These are phyloP conservation scores for Quercus engelmannii DNA, from an alignment of 306 rosid genomes.

Conservation along the genomic window DNA sequence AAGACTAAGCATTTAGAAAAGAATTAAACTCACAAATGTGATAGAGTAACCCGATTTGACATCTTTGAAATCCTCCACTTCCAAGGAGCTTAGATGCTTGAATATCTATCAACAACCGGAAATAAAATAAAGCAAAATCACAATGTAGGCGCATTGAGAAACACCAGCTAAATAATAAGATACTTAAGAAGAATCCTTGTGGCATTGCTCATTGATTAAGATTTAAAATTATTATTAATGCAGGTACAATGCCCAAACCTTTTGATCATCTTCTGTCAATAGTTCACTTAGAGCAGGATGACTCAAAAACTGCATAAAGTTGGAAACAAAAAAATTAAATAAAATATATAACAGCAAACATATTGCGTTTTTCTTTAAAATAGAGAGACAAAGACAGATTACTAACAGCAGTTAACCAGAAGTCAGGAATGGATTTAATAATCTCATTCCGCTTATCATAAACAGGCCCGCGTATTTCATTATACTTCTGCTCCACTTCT, in stretches of 20 bases:
- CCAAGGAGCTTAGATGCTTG: slow-evolving; percentile 75
- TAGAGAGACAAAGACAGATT: neutral
- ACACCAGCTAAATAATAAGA: neutral
- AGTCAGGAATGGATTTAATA: slow-evolving; percentile 79
- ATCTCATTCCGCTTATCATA: slow-evolving; percentile 76
- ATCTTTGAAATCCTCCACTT: slow-evolving; percentile 85
- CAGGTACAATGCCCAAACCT: slow-evolving; percentile 40
- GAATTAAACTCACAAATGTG: slow-evolving; percentile 63
- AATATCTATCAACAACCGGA: slow-evolving; percentile 52
- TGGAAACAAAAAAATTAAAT: neutral
- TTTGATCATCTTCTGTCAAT: slow-evolving; percentile 80
- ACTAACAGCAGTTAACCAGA: slow-evolving; percentile 92
- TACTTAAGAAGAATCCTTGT: neutral
- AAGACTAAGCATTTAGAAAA: neutral
- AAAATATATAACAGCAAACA: neutral
- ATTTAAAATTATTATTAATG: neutral
- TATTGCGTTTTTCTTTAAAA: neutral
- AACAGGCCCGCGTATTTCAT: slow-evolving; percentile 75
- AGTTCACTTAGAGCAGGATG: slow-evolving; percentile 76
- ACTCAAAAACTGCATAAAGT: slow-evolving; percentile 57
- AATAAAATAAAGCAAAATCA: neutral
- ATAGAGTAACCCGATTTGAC: slow-evolving; percentile 86
- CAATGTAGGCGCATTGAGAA: neutral
- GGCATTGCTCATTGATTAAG: neutral
- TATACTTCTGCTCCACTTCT: slow-evolving; percentile 87